Conservation (phyloP, 495 filamentous ascomycete species). For the Stereocaulon alpinum region DNA sequence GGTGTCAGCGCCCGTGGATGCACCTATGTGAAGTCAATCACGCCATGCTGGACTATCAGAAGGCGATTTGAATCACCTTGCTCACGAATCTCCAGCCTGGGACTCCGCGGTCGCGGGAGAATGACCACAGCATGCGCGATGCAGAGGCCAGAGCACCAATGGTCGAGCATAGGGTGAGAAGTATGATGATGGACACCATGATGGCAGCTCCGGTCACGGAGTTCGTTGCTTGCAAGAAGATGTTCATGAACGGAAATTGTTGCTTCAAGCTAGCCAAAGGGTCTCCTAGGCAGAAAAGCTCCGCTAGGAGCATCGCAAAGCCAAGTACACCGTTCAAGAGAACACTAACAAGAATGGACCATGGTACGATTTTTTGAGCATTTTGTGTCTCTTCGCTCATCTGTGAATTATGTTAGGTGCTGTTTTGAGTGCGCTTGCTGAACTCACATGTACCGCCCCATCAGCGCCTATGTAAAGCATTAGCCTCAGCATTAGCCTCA, state of each 20-base stretch:
- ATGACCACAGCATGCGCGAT: constrained; percentile 47
- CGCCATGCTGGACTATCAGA: too few relatives aligned
- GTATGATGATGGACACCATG: constrained; percentile 28
- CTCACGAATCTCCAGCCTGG: constrained; percentile 39
- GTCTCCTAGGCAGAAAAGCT: constrained; percentile 25
- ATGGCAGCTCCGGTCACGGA: constrained; percentile 27
- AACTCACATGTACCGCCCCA: constrained; percentile 5
- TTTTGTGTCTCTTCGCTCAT: constrained; percentile 38
- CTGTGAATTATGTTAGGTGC: constrained; percentile 15
- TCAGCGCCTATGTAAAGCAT: constrained; percentile 2
- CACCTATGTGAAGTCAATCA: constrained; percentile 10
- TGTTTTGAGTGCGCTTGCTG: background rate
- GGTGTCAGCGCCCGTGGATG: constrained; percentile 38
- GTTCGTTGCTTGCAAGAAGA: constrained; percentile 28
- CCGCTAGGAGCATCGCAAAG: constrained; percentile 24
- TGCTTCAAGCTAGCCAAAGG: constrained; percentile 25
- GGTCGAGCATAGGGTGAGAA: constrained; percentile 32
- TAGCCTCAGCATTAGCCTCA: background rate
- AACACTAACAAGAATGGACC: constrained; percentile 34
- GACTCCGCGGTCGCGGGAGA: constrained; percentile 42
- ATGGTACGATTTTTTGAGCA: constrained; percentile 33
- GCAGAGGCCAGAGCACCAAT: constrained; percentile 39
- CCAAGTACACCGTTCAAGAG: constrained; percentile 34
- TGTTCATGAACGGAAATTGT: constrained; percentile 33
- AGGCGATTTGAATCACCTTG: constrained; percentile 12